Conservation (phyloP, 1,284 basidiomycete species). For the Trametes polyzona region DNA sequence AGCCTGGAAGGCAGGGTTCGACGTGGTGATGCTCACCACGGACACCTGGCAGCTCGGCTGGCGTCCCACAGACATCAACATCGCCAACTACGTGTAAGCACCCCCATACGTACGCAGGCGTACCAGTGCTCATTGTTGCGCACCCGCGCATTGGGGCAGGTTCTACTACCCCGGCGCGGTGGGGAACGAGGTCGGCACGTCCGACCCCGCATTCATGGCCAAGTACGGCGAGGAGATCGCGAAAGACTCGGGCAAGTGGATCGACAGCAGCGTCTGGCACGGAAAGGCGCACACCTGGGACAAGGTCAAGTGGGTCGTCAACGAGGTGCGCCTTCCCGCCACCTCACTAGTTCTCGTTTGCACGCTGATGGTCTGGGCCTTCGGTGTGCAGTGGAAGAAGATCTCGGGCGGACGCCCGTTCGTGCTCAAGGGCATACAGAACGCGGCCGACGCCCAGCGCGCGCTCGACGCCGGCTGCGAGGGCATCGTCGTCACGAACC, state of each 20-base stretch:
- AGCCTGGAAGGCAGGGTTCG: slow-evolving; percentile 53
- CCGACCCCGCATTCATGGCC: slow-evolving; percentile 58
- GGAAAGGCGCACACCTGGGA: slow-evolving; percentile 63
- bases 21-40: slow-evolving; percentile 57
- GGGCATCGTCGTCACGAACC: slow-evolving; percentile 63
- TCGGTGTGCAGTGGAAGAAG: slow-evolving; percentile 50
- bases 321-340: slow-evolving; percentile 27
- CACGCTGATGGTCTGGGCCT: not conserved
- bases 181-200: slow-evolving; percentile 53
- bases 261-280: slow-evolving; percentile 58
- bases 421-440: slow-evolving; percentile 61
- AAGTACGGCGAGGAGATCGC: slow-evolving; percentile 50
- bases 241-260: slow-evolving; percentile 55
- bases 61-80: slow-evolving; percentile 59
- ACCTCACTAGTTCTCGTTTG: not conserved
- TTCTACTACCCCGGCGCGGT: slow-evolving; percentile 46
- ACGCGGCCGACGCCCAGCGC: slow-evolving; percentile 50
- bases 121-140: not conserved
- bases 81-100: slow-evolving; percentile 52
- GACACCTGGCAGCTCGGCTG: slow-evolving; percentile 68
- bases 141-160: slow-evolving; percentile 23
- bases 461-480: slow-evolving; percentile 58
- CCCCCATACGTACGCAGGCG: not conserved
- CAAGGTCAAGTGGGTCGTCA: slow-evolving; percentile 53
- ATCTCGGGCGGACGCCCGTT: slow-evolving; percentile 59